These are phyloP conservation scores for Pleoardoris graminearum DNA, from an alignment of 2,329 filamentous ascomycete species.

Conservation along the genomic window DNA sequence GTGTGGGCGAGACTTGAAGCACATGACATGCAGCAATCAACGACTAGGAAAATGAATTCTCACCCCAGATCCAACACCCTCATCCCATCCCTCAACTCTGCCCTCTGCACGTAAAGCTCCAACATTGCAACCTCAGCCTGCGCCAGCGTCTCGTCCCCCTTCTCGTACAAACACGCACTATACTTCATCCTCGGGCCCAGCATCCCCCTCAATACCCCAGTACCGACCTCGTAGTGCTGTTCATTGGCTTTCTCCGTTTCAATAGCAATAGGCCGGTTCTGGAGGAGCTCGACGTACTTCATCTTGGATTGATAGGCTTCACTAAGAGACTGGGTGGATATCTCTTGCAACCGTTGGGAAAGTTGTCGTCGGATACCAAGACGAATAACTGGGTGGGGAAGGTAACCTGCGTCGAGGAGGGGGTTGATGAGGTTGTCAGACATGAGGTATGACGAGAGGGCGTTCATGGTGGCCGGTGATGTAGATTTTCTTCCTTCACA, in stretches of 20 bases:
- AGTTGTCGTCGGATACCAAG: slow-evolving; percentile 69
- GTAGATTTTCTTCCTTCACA: neutral
- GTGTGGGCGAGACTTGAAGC: neutral
- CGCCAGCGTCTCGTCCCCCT: slow-evolving; percentile 57
- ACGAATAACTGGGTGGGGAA: slow-evolving; percentile 66
- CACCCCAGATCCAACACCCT: slow-evolving; percentile 65
- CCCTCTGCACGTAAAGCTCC: slow-evolving; percentile 63
- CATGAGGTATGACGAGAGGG: slow-evolving; percentile 35
- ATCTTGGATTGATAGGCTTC: slow-evolving; percentile 64
- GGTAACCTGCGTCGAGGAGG: slow-evolving; percentile 66
- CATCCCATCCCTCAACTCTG: slow-evolving; percentile 63
- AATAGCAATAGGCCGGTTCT: slow-evolving; percentile 67
- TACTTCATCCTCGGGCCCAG: slow-evolving; percentile 75
- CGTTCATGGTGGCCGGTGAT: slow-evolving; percentile 30
- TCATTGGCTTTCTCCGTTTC: slow-evolving; percentile 67
- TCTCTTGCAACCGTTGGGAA: slow-evolving; percentile 60
- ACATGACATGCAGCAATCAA: neutral
- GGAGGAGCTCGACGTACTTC: slow-evolving; percentile 63
- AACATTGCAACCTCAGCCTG: slow-evolving; percentile 71
- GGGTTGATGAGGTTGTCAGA: slow-evolving; percentile 34
- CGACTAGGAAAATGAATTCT: slow-evolving; percentile 22
- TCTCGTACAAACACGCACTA: slow-evolving; percentile 67
- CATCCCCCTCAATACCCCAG: slow-evolving; percentile 63
- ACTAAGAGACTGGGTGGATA: slow-evolving; percentile 58
- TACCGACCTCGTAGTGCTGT: slow-evolving; percentile 75